These are phyloP conservation scores for Sclerotinia borealis DNA, from an alignment of 2,329 filamentous ascomycete genomes.

Conservation along the genomic window DNA sequence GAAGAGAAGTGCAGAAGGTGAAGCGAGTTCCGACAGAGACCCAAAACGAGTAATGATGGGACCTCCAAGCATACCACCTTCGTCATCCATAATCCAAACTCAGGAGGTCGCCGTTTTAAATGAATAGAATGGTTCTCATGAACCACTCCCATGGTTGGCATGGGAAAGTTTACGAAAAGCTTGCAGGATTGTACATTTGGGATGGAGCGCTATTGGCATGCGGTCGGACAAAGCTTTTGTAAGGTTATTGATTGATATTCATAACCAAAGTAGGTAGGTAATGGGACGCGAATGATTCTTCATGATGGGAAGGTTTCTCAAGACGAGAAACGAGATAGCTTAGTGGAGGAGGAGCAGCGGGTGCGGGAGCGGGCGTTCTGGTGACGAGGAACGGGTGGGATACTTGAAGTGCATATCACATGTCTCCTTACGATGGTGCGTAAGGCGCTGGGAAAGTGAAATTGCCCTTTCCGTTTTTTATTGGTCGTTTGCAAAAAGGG, in stretches of 20 bases:
- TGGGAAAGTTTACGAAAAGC: not conserved
- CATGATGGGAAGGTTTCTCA: constrained; percentile 1
- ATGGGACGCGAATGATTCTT: not conserved
- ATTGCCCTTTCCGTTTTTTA: not conserved
- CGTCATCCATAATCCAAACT: not conserved
- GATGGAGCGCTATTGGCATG: not conserved
- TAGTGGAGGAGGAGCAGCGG: not conserved
- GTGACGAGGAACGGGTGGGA: not conserved
- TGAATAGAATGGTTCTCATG: not conserved
- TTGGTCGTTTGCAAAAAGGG: not conserved
- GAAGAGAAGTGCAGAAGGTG: constrained; percentile 26
- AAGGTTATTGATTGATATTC: constrained; percentile 7
- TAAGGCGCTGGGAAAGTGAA: not conserved
- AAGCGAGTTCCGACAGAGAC: constrained; percentile 21
- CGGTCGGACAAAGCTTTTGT: constrained; percentile 2
- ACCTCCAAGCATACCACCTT: constrained; percentile 16
- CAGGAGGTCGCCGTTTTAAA: not conserved
- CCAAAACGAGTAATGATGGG: constrained; percentile 27
- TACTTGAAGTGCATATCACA: not conserved
- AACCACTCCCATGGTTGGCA: not conserved
- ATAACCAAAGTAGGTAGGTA: not conserved
- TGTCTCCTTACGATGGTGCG: not conserved
- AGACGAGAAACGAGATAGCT: not conserved
- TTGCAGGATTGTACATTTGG: constrained; percentile 3
- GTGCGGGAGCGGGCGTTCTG: not conserved